Evolutionary conservation across 2,329 filamentous ascomycete genomes (phyloP), one percentile per base, ranked within the genome.

Genomic region (Penicillium occitanis): DNA sequence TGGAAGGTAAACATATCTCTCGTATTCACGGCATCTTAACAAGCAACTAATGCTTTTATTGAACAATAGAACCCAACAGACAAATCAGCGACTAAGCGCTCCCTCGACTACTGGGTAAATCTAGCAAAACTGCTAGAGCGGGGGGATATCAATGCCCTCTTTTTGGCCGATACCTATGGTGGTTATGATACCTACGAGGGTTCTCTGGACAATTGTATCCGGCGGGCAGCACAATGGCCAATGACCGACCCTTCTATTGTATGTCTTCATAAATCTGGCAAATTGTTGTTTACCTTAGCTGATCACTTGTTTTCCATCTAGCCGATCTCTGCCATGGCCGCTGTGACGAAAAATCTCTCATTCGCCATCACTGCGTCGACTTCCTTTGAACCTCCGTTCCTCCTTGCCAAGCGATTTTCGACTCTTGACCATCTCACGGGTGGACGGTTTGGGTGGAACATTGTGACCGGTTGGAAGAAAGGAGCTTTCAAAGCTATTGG

Each of bases 311-410:
- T 22, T 19, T 50, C 30, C 35, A 33, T 53, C 55, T 63, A 87
- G 84, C 85, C 86, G 2, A 87, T 89, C 64, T 83, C 83, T 2
- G 87, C 87, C 37, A 90, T 90, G 87, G 87, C 87, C 2, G 86
- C 87, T 0, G 87, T 88, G 35, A 89, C 87, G 0, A 88, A 87
- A 75, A 87, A 87, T 61, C 77, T 90, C 2, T 80, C 82, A 0
- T 89, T 89, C 69, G 87, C 83, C 1, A 87, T 90, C 67, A 89
- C 87, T 0, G 85, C 86, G 0, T 87, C 85, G 0, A 89, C 87
- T 1, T 85, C 85, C 0, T 90, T 88, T 66, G 86, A 89, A 68
- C 84, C 85, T 0, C 87, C 87, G 0, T 89, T 87, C 66, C 74
- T 88, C 1, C 76, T 89, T 0, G 87, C 87, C 0, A 88, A 88